Evolutionary conservation across 106 monocot species (phyloP), one percentile per base, ranked within the genome.

Genomic region (Hemerocallis citrina): DNA sequence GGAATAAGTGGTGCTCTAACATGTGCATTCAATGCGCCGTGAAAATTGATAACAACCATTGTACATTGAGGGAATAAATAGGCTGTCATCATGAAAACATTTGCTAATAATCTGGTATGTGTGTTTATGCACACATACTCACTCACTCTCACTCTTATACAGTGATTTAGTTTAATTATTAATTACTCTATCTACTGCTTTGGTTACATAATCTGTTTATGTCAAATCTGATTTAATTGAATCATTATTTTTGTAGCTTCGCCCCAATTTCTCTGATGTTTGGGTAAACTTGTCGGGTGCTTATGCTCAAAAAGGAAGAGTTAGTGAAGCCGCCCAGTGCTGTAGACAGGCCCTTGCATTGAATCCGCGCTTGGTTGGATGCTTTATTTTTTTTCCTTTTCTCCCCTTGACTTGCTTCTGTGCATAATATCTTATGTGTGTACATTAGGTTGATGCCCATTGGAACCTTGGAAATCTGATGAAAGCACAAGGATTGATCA

Each of bases 221-320:
- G n/a, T n/a, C n/a, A n/a, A n/a, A n/a, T n/a, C n/a, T n/a, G n/a
- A n/a, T n/a, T n/a, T n/a, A n/a, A n/a, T n/a, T n/a, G n/a, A n/a
- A n/a, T n/a, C n/a, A n/a, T n/a, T n/a, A n/a, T n/a, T 38, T 38
- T 38, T n/a, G n/a, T 59, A 89, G 89, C 69, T 89, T 56, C 80
- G 89, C 4, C 89, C 89, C 1, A 84, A 66, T 62, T 84, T 89
- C 29, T 80, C 61, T 66, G 84, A 89, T 81, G 89, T 80, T 38
- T 89, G 89, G 89, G 77, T 84, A 51, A 89, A 89, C 56, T 57
- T 89, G 65, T 84, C 84, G 44, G 72, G 84, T 77, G 84, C 89
- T 27, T 89, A 89, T 45, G 81, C 80, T 21, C 40, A 80, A 28
- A 89, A 84, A 66, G 89, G 89, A 38, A 84, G 80, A 71, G 57